A percentile compares a stretch with the other conserved stretches of the same genome.
Conservation (phyloP, 73 alveolate species). For the Blepharisma japonicum region DNA sequence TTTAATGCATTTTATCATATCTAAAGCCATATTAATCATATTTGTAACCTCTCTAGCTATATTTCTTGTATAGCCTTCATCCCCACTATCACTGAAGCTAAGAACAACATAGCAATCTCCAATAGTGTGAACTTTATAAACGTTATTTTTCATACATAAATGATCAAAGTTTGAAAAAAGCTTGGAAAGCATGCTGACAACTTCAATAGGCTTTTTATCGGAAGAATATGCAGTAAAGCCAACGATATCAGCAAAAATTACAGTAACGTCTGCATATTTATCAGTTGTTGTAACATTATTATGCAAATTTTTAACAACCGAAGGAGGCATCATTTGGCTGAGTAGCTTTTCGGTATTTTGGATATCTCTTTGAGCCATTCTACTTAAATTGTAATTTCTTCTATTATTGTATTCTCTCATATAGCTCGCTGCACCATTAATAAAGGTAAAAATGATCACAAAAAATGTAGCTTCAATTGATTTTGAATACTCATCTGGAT, state of each 20-base stretch:
- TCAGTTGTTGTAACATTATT: slow-evolving; percentile 85
- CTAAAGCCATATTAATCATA: slow-evolving; percentile 91
- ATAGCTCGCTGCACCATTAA: slow-evolving; percentile 24
- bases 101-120: slow-evolving; percentile 98
- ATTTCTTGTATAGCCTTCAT: slow-evolving; percentile 75
- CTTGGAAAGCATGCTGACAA: slow-evolving; percentile 83
- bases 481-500: not conserved
- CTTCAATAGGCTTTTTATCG: slow-evolving; percentile 86
- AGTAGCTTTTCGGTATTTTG: slow-evolving; percentile 31
- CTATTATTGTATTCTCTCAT: slow-evolving; percentile 24
- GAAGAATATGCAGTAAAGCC: slow-evolving; percentile 76
- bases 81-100: slow-evolving; percentile 87
- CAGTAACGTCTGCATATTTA: slow-evolving; percentile 83
- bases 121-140: slow-evolving; percentile 94
- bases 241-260: slow-evolving; percentile 91
- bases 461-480: slow-evolving; percentile 30
- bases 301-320: slow-evolving; percentile 48
- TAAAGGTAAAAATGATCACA: slow-evolving; percentile 8
- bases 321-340: slow-evolving; percentile 32
- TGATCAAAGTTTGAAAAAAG: slow-evolving; percentile 91
- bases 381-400: slow-evolving; percentile 4
- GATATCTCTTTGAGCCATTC: slow-evolving; percentile 32
- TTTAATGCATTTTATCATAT: slow-evolving; percentile 88
- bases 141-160: slow-evolving; percentile 82
- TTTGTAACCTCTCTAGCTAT: slow-evolving; percentile 86